Percentiles rank a stretch among this genome's conserved stretches.
These are phyloP conservation scores for Setomelanomma holmii DNA, from an alignment of 2,329 filamentous ascomycete genomes.

Conservation along the genomic window DNA sequence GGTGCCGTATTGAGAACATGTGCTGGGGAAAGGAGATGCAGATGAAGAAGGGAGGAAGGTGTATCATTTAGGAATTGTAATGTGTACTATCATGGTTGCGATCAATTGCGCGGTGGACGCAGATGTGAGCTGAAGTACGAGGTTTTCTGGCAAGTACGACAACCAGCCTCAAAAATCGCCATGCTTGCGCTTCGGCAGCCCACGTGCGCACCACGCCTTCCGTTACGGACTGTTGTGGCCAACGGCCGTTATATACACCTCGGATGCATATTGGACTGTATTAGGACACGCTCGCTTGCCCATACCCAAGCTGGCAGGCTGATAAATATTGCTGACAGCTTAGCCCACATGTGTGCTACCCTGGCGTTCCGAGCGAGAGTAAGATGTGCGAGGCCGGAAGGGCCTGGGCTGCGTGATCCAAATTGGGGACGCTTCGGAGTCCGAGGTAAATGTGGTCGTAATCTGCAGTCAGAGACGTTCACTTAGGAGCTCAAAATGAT, in stretches of 20 bases:
- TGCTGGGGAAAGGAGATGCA: background rate
- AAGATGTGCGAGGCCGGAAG: background rate
- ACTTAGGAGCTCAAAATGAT: no score
- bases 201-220: background rate
- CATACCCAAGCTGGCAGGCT: background rate
- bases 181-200: background rate
- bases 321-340: background rate
- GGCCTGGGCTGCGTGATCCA: no score
- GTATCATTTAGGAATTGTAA: background rate
- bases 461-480: no score
- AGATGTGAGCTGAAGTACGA: no score
- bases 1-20: constrained; percentile 27
- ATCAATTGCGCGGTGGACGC: no score
- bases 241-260: background rate
- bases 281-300: background rate
- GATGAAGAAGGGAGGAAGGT: background rate
- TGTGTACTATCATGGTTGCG: constrained; percentile 1
- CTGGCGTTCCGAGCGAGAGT: background rate
- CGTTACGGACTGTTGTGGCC: background rate
- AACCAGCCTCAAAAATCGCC: background rate
- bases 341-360: background rate
- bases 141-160: background rate
- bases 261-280: background rate
- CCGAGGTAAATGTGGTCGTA: no score
- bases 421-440: no score